Base-by-base conservation (phyloP, 116 monocot species). In the Papilionanthe hybrid region DNA sequence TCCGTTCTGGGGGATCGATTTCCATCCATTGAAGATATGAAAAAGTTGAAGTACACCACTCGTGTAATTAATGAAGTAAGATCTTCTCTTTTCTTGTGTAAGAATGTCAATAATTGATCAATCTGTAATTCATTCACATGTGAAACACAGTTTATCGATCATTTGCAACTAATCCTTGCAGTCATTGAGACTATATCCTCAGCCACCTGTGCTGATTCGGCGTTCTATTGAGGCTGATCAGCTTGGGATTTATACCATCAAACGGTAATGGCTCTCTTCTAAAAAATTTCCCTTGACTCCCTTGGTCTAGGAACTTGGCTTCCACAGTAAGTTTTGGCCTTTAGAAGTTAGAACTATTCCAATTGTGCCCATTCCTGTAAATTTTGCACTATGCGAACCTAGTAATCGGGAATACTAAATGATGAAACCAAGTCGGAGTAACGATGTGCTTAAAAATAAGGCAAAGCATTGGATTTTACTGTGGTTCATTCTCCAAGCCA, bases 41-140 rank as follows among this genome's bases (percentile, higher is more conserved):
- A 89, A 78, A 94, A 91, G 80, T 84, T 97, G 5, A 92, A 91
- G 56, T 97, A 97, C 79, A 90, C 97, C 30, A 90, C 92, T 74
- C 79, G 97, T 77, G 94, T 97, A 22, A 97, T 97, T 72, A 94
- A 91, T 86, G 97, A 97, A 91, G 97, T 97, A 86, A 87, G 90
- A 74, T 42, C 72, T 83, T 18, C 19, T 53, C 53, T 0, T 53
- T 53, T 53, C 41, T 8, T 43, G 18, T 60, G 50, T 45, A 7
- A 23, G 17, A 81, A 55, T 77, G 55, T 5, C 77, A 55, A n/a
- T n/a, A 0, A 73, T 22, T 37, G 45, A 45, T 63, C 43, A 19
- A 55, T 72, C 20, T 67, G 20, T 71, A 71, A 79, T 53, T 49
- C 18, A 28, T 53, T 30, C 49, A 23, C 42, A 65, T 57, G 7